Evolutionary conservation across 2,329 filamentous ascomycete genomes (phyloP).

Genomic region (Sclerotiophoma versabilis): DNA sequence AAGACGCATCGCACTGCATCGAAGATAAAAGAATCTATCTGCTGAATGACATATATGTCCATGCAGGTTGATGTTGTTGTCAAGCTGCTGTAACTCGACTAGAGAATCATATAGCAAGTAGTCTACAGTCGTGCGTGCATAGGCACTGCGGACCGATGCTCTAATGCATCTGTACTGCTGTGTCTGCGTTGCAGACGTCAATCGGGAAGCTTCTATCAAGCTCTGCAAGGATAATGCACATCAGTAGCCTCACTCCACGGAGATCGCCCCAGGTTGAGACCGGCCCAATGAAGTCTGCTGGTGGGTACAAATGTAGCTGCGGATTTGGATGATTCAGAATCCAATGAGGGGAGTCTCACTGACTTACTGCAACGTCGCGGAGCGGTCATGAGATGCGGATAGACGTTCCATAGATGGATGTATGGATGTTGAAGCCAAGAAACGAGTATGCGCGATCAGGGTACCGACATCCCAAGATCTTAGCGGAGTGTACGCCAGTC

Average conservation of each 20-base stretch:
- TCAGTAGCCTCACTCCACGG: background rate
- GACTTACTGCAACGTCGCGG: conserved; percentile 2
- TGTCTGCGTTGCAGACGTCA: background rate
- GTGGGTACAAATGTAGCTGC: background rate
- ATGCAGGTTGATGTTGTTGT: background rate
- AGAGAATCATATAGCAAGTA: no score
- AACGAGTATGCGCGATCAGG: conserved; percentile 3
- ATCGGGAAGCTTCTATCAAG: background rate
- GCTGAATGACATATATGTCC: background rate
- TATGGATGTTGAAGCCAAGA: background rate
- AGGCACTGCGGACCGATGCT: conserved; percentile 3
- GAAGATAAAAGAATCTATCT: background rate
- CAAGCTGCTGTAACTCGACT: background rate
- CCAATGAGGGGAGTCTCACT: background rate
- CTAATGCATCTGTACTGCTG: background rate
- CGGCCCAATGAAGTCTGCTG: background rate
- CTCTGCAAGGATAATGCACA: background rate
- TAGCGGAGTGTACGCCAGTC: background rate
- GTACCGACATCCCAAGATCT: background rate
- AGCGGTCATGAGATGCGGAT: background rate
- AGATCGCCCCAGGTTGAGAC: background rate
- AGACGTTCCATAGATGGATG: background rate
- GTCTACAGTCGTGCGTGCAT: background rate
- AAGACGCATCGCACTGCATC: no score
- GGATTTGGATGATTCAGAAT: no score